Evolutionary conservation across 2,329 filamentous ascomycete genomes (phyloP), one percentile per base, ranked within the genome.

Genomic region (Aaosphaeria pasadenensis): DNA sequence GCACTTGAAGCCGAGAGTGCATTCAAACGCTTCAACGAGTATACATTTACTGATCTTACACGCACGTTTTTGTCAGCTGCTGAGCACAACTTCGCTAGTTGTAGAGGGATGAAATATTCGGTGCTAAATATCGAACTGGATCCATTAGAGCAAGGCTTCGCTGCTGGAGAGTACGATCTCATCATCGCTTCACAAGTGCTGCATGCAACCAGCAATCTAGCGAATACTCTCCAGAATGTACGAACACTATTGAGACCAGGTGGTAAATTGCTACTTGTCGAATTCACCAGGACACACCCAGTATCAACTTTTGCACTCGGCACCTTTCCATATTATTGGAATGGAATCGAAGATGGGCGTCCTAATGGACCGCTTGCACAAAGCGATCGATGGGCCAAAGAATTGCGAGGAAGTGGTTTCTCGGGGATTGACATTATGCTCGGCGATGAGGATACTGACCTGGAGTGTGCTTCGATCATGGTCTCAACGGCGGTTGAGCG

Each of bases 261-360:
- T 1, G 78, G 78, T 0, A 71, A 73, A 35, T 58, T 82, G 0
- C 35, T 80, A 1, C 41, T 79, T 0, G 48, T 73, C 5, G 78
- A 81, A 49, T 42, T 48, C 44, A 59, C 54, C 2, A 43, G 45
- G 9, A 40, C 41, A 7, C 41, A 43, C 30, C 17, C 29, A 11
- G 24, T 7, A 5, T 13, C 29, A 29, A 11, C 4, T n/a, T 38
- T 56, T 5, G 32, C 51, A 9, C 29, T 52, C 4, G 54, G 54
- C 4, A 44, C 47, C 4, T 43, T 52, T 5, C 66, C 52, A 30
- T 44, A 35, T 5, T 58, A 53, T 36, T 56, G 54, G 56, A 28
- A 42, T 30, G 52, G 56, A 11, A 35, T 30, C 11, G 7, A 30
- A 5, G 55, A 58, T 38, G 48, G 43, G 24, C 44, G 50, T 11